A percentile compares a stretch with the other conserved stretches of the same genome.
Conservation (phyloP, 129 eudicot genomes). For the Flaveria brownii region DNA sequence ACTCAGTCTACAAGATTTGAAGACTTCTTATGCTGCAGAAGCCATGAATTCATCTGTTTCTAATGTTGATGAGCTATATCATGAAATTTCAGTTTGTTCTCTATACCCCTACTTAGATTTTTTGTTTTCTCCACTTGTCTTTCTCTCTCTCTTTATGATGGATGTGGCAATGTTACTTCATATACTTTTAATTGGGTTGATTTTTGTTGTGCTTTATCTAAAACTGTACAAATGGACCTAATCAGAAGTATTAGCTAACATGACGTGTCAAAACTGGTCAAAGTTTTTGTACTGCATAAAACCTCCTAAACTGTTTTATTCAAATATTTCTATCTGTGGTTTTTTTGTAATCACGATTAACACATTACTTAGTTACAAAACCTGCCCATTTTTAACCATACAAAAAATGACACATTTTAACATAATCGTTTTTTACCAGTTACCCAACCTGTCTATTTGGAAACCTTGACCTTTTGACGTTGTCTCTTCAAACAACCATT, state of each 20-base stretch:
- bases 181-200: neutral
- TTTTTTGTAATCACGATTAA: neutral
- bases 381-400: neutral
- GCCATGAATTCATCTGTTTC: constrained; percentile 50
- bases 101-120: constrained; percentile 14
- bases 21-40: constrained; percentile 53
- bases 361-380: neutral
- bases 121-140: neutral
- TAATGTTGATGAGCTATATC: constrained; percentile 67
- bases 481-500: constrained; percentile 14
- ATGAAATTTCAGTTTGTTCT: constrained; percentile 65
- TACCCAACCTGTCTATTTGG: neutral
- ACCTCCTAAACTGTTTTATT: too few species aligned
- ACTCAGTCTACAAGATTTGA: constrained; percentile 54
- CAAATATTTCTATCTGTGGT: too few species aligned
- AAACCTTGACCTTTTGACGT: neutral
- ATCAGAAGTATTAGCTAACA: neutral
- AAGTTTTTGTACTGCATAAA: neutral
- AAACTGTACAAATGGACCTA: neutral
- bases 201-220: neutral
- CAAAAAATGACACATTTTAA: neutral
- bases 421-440: neutral
- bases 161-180: neutral
- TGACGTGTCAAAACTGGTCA: neutral
- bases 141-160: neutral